Conservation (phyloP, 129 eudicot species). For the Calendula officinalis region DNA sequence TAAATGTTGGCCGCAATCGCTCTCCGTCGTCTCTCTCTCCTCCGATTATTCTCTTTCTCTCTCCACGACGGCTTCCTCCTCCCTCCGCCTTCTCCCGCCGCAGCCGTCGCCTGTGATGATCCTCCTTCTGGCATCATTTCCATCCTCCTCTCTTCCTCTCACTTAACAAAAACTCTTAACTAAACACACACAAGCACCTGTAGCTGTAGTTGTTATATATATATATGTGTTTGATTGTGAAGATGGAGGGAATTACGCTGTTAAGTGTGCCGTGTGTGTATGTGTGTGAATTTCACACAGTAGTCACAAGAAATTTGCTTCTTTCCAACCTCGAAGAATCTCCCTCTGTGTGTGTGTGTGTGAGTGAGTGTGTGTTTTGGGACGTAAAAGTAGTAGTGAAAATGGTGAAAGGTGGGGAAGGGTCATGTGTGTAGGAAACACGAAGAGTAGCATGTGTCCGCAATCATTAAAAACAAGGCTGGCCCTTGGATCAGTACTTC, state of each 20-base stretch:
- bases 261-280: constrained; percentile 4
- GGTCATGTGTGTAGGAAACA: constrained; percentile 30
- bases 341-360: constrained; percentile 17
- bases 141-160: constrained; percentile 7
- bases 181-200: constrained; percentile 3
- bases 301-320: constrained; percentile 61
- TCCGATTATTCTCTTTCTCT: constrained; percentile 91
- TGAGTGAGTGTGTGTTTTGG: constrained; percentile 10
- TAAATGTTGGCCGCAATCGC: constrained; percentile 92
- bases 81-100: constrained; percentile 49
- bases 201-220: background rate
- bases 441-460: constrained; percentile 33
- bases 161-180: background rate
- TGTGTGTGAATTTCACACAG: constrained; percentile 17
- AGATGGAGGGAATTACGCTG: constrained; percentile 21
- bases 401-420: constrained; percentile 22
- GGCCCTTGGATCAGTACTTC: constrained; percentile 24
- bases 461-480: constrained; percentile 25
- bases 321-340: constrained; percentile 27
- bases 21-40: constrained; percentile 93
- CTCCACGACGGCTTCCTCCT: constrained; percentile 98
- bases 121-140: constrained; percentile 65
- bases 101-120: constrained; percentile 37
- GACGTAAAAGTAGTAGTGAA: constrained; percentile 4
- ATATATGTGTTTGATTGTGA: constrained; percentile 17